These are phyloP conservation scores for Chaetomiaceae sp. DNA, from an alignment of 2,329 filamentous ascomycete species.

Conservation along the genomic window DNA sequence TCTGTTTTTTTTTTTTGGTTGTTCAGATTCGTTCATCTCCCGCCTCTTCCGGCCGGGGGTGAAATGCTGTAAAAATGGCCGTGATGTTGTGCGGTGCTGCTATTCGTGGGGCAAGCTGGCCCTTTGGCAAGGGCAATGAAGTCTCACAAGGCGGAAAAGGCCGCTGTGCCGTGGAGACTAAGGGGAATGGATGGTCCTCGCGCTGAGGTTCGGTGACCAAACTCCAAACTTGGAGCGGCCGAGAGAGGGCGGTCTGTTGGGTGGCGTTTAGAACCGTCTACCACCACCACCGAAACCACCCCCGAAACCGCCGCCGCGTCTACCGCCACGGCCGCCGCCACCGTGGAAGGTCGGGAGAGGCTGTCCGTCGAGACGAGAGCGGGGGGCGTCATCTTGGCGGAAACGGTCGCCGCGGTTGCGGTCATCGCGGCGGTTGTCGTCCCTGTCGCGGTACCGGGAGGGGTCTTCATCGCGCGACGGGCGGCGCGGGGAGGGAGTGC, in stretches of 20 bases:
- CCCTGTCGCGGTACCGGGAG: constrained; percentile 1
- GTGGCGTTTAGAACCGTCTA: constrained; percentile 10
- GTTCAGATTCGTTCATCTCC: no score
- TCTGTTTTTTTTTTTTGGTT: not conserved
- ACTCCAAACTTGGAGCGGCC: no score
- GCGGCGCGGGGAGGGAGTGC: constrained; percentile 8
- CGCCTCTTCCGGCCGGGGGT: no score
- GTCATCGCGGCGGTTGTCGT: constrained; percentile 1
- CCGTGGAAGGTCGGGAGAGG: constrained; percentile 24
- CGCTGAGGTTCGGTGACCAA: no score
- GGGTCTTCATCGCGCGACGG: constrained; percentile 5
- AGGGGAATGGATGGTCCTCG: no score
- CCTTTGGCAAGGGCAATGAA: not conserved
- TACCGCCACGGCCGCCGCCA: constrained; percentile 13
- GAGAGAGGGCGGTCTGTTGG: no score
- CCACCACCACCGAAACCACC: constrained; percentile 4
- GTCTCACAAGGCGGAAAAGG: not conserved
- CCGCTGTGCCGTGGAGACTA: no score
- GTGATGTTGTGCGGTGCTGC: not conserved
- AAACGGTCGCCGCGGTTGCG: not conserved
- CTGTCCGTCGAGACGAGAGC: constrained; percentile 24
- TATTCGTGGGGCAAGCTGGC: not conserved
- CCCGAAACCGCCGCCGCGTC: not conserved
- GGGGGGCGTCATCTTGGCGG: constrained; percentile 17
- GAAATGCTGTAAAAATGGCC: not conserved